Percentiles rank a stretch among this genome's conserved stretches.
Evolutionary conservation across 257 asterid genomes (phyloP).

Genomic region (Haberlea rhodopensis): DNA sequence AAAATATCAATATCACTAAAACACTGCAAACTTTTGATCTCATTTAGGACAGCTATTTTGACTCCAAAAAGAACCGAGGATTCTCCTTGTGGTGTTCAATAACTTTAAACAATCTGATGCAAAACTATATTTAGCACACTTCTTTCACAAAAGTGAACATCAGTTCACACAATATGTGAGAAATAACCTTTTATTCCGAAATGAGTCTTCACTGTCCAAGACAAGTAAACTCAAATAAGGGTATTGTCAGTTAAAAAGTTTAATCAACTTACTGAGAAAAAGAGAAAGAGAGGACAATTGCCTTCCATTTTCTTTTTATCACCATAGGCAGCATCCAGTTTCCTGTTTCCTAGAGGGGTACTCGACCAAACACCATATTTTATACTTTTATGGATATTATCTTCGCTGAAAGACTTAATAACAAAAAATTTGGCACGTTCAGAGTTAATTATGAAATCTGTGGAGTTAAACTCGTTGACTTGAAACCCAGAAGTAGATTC

Average conservation of each 20-base stretch:
- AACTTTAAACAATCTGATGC: neutral
- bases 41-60: conserved; percentile 1
- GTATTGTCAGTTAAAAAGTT: conserved; percentile 9
- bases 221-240: conserved; percentile 5
- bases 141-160: neutral
- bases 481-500: conserved; percentile 56
- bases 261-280: conserved; percentile 68
- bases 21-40: neutral
- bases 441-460: conserved; percentile 66
- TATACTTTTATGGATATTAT: conserved; percentile 92
- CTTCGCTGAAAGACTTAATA: conserved; percentile 97
- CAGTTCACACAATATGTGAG: conserved; percentile 2
- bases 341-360: conserved; percentile 93
- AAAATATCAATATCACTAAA: conserved; percentile 6
- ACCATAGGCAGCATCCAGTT: conserved; percentile 84
- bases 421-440: conserved; percentile 83
- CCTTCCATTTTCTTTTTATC: conserved; percentile 71
- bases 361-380: conserved; percentile 95
- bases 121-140: neutral
- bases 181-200: neutral
- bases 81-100: neutral
- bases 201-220: neutral
- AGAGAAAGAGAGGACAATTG: conserved; percentile 75
- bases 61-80: conserved; percentile 8
- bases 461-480: conserved; percentile 55